Conservation (phyloP, 2,329 filamentous ascomycete genomes). For the Colletotrichum neosansevieriae region DNA sequence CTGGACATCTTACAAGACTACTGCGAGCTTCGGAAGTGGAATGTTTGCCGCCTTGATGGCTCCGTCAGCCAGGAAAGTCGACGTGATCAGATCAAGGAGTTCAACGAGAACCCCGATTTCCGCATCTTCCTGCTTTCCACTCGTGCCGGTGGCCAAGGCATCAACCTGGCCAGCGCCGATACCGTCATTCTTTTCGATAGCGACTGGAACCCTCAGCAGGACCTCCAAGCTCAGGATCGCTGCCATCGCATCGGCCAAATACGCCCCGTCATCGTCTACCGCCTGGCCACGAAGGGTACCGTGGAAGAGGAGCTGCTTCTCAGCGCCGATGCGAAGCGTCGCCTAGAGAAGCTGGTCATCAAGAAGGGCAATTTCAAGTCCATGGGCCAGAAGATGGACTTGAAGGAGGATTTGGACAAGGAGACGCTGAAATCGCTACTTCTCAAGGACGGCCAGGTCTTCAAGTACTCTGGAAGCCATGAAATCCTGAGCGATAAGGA, state of each 20-base stretch:
- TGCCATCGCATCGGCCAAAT: conserved; percentile 96
- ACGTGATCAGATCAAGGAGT: conserved; percentile 77
- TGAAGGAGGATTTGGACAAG: conserved; percentile 66
- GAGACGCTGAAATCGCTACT: conserved; percentile 73
- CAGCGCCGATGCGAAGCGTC: conserved; percentile 90
- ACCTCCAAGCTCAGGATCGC: conserved; percentile 95
- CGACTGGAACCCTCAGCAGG: conserved; percentile 96
- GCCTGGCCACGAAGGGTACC: conserved; percentile 91
- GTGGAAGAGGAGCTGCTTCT: conserved; percentile 90
- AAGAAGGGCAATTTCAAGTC: conserved; percentile 88
- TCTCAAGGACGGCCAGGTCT: conserved; percentile 78
- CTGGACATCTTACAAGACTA: conserved; percentile 93
- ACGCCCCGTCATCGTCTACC: conserved; percentile 90
- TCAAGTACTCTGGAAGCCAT: conserved; percentile 68
- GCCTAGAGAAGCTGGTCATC: conserved; percentile 94
- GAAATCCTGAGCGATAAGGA: conserved; percentile 82
- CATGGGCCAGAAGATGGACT: conserved; percentile 71
- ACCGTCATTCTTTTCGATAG: conserved; percentile 92
- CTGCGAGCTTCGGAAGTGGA: conserved; percentile 84
- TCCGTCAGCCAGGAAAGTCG: conserved; percentile 81
- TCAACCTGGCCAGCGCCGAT: conserved; percentile 92
- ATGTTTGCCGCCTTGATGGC: conserved; percentile 91
- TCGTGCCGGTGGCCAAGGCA: conserved; percentile 91
- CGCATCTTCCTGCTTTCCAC: conserved; percentile 91
- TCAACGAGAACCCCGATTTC: conserved; percentile 74